A percentile compares a stretch with the other conserved stretches of the same genome.
phyloP scores from a whole-genome alignment of 441 rosid genomes.

The Eruca vesicaria region DNA sequence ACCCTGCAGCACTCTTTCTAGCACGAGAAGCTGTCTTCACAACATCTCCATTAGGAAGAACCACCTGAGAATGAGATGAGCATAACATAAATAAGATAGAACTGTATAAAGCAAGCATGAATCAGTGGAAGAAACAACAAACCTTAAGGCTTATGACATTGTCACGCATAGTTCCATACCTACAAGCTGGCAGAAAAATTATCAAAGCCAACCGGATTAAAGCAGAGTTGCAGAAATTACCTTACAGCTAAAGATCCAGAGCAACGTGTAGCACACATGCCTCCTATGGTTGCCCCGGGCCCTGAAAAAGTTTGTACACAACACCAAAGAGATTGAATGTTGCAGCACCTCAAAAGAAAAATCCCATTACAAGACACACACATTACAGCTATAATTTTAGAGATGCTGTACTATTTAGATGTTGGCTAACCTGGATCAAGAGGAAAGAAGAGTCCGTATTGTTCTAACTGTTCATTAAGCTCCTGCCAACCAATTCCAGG shows the following conservation, averaged over 20 bases:
- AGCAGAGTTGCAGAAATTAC: slow-evolving; percentile 43
- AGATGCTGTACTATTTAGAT: slow-evolving; percentile 5
- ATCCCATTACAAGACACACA: neutral
- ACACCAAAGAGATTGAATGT: neutral
- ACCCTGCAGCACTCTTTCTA: slow-evolving; percentile 99
- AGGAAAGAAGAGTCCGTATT: slow-evolving; percentile 84
- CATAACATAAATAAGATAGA: slow-evolving; percentile 31
- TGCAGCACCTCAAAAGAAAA: neutral
- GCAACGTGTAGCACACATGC: slow-evolving; percentile 98
- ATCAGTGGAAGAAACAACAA: slow-evolving; percentile 29
- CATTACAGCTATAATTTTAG: slow-evolving; percentile 9
- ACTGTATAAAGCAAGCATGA: slow-evolving; percentile 13
- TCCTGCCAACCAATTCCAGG: slow-evolving; percentile 98
- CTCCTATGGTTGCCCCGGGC: slow-evolving; percentile 92
- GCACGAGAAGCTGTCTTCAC: slow-evolving; percentile 98
- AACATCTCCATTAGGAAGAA: slow-evolving; percentile 87
- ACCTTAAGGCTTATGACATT: slow-evolving; percentile 96
- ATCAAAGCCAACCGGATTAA: slow-evolving; percentile 37
- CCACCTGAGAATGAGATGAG: slow-evolving; percentile 67
- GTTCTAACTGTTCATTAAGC: slow-evolving; percentile 91
- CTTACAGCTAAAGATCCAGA: slow-evolving; percentile 95
- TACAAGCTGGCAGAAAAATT: slow-evolving; percentile 55
- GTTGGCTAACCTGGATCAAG: slow-evolving; percentile 82
- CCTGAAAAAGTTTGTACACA: slow-evolving; percentile 44
- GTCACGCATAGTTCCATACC: slow-evolving; percentile 98